These are phyloP conservation scores for Cryptococcus sp. DNA, from an alignment of 1,284 basidiomycete species.

Conservation along the genomic window DNA sequence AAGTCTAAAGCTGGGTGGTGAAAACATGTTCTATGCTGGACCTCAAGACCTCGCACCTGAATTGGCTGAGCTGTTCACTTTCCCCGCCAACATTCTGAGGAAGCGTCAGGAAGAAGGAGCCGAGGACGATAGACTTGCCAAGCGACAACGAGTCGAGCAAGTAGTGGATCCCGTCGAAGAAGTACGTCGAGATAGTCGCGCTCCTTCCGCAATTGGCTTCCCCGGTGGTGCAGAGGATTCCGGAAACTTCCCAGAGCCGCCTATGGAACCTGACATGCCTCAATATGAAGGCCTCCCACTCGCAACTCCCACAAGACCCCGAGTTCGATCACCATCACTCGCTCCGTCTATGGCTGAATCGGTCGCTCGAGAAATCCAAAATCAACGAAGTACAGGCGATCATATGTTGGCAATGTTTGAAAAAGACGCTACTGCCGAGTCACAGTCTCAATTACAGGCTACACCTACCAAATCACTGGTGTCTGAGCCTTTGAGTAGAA, in stretches of 20 bases:
- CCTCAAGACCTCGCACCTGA: conserved; percentile 67
- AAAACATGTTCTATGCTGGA: conserved; percentile 68
- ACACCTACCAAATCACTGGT: conserved; percentile 22
- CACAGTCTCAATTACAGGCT: conserved; percentile 12
- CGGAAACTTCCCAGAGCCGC: conserved; percentile 10
- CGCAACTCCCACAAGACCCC: conserved; percentile 2
- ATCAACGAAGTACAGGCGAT: conserved; percentile 36
- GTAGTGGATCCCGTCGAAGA: conserved; percentile 54
- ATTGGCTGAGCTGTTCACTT: conserved; percentile 74
- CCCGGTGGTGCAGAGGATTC: conserved; percentile 8
- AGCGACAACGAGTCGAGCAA: conserved; percentile 25
- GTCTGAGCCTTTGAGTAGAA: conserved; percentile 2
- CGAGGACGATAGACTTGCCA: conserved; percentile 30
- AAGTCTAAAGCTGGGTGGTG: conserved; percentile 63
- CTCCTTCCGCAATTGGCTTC: conserved; percentile 8
- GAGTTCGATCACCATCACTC: conserved; percentile 19
- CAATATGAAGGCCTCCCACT: neutral
- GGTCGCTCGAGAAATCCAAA: conserved; percentile 51
- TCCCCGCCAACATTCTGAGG: conserved; percentile 58
- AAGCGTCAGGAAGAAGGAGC: conserved; percentile 52
- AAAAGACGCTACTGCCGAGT: conserved; percentile 48
- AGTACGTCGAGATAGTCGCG: conserved; percentile 49
- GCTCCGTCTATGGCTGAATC: conserved; percentile 31
- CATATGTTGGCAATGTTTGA: conserved; percentile 74
- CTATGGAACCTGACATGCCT: conserved; percentile 10